Base-by-base conservation (phyloP, 2,329 filamentous ascomycete species). In the Monosporascus sp. region DNA sequence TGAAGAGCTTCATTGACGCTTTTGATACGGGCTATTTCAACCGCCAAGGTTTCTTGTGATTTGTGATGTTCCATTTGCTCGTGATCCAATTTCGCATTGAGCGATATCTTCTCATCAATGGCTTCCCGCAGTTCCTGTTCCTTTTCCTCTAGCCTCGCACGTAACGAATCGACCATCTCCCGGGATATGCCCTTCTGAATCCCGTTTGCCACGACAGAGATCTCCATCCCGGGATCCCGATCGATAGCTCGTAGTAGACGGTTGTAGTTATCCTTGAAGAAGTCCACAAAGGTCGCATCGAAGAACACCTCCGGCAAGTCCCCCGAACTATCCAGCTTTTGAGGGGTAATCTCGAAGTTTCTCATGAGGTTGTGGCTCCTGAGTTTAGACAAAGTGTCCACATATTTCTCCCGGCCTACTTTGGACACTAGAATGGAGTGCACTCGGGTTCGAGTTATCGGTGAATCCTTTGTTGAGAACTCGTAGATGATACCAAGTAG, bases 391-490 rank as follows among this genome's bases (percentile, higher is more conserved):
- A 99, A 79, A 57, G 86, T 86, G 68, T 95, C 88, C 52, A 95
- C 83, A 66, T 96, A 99, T 63, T 87, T 86, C 62, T 96, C 91
- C 60, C 92, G 85, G 40, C 91, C 90, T 63, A 97, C 80, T 54
- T 87, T 84, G 45, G 87, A 84, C 28, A 83, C 78, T 37, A 99
- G 76, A 28, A 97, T 81, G 24, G 88, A 84, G 64, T 96, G 89
- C 45, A 99, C 74, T 9, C 88, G 92, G 24, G 85, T 79, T 56
- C 94, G 82, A 6, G 93, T 83, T 50, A 99, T 87, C 0, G 94
- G 91, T 0, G 93, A 97, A 70, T 99, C 94, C 67, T 96, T 96
- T 0, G 93, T 97, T 9, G 93, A 97, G 65, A 97, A 99, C 65
- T 99, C 94, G 68, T 97, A 99, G 5, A 94, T 80, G 20, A 95